Percentiles rank a stretch among this genome's conserved stretches.
Conservation (phyloP, 2,329 filamentous ascomycete species). For the Penicillium paneum region DNA sequence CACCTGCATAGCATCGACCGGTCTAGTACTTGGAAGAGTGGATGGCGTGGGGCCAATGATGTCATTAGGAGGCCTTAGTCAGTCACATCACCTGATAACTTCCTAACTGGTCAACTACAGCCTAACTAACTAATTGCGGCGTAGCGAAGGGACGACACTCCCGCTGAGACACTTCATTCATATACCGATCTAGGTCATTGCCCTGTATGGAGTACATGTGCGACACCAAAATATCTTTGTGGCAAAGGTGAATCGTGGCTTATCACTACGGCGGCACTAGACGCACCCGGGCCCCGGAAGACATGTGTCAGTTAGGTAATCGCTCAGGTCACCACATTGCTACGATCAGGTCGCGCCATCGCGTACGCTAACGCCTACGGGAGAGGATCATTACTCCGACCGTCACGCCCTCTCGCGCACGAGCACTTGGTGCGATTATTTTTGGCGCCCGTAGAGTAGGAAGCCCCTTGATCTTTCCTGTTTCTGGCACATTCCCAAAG, state of each 20-base stretch:
- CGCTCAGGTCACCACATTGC: neutral
- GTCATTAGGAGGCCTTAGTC: conserved; percentile 20
- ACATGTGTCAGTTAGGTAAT: conserved; percentile 1
- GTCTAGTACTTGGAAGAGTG: conserved; percentile 22
- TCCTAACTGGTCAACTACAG: too few relatives aligned
- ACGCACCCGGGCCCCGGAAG: neutral
- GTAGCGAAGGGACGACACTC: neutral
- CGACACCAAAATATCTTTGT: neutral
- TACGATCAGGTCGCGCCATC: conserved; percentile 22
- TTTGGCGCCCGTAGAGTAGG: neutral
- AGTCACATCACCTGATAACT: neutral
- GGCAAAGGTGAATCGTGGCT: neutral
- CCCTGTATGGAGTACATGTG: neutral
- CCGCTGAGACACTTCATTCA: neutral
- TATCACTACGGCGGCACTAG: neutral
- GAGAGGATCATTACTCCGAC: conserved; percentile 23
- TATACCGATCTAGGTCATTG: neutral
- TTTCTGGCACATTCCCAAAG: conserved; percentile 18
- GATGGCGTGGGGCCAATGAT: conserved; percentile 23
- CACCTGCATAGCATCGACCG: conserved; percentile 30
- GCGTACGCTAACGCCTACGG: conserved; percentile 14
- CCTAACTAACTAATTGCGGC: too few relatives aligned
- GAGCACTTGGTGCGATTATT: conserved; percentile 10
- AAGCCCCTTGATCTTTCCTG: neutral
- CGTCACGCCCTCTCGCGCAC: conserved; percentile 6